Conservation (phyloP, 768 basidiomycete genomes). For the Plicaturopsis crispa region DNA sequence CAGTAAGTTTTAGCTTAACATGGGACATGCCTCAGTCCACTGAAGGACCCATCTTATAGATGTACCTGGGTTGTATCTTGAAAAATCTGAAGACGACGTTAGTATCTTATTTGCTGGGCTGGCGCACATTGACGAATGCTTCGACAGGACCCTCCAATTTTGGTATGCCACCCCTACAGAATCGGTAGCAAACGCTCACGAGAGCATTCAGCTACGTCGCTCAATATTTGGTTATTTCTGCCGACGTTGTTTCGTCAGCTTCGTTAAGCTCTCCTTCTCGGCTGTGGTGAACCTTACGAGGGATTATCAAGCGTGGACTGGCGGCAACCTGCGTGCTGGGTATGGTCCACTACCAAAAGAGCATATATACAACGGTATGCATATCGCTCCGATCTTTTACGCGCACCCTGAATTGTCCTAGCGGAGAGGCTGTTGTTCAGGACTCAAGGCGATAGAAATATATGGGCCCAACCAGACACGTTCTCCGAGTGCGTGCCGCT, state of each 20-base stretch:
- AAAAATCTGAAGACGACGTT: constrained; percentile 52
- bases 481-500: constrained; percentile 48
- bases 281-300: constrained; percentile 59
- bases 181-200: neutral
- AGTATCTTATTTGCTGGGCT: constrained; percentile 6
- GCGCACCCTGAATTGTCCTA: constrained; percentile 8
- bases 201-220: constrained; percentile 56
- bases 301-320: constrained; percentile 62
- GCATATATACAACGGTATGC: constrained; percentile 38
- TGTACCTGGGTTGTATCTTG: constrained; percentile 49
- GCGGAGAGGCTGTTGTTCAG: constrained; percentile 50
- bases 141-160: constrained; percentile 21
- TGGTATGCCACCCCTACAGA: constrained; percentile 17
- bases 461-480: constrained; percentile 54
- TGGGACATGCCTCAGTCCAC: neutral
- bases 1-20: constrained; percentile 13
- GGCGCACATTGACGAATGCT: constrained; percentile 1
- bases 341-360: constrained; percentile 47
- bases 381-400: neutral
- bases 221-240: constrained; percentile 80
- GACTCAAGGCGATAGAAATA: constrained; percentile 56
- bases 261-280: constrained; percentile 67
- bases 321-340: constrained; percentile 37
- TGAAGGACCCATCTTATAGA: constrained; percentile 23
- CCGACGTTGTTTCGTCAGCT: constrained; percentile 69